phyloP scores from a whole-genome alignment of 306 rosid species.

The Cucumis hystrix region DNA sequence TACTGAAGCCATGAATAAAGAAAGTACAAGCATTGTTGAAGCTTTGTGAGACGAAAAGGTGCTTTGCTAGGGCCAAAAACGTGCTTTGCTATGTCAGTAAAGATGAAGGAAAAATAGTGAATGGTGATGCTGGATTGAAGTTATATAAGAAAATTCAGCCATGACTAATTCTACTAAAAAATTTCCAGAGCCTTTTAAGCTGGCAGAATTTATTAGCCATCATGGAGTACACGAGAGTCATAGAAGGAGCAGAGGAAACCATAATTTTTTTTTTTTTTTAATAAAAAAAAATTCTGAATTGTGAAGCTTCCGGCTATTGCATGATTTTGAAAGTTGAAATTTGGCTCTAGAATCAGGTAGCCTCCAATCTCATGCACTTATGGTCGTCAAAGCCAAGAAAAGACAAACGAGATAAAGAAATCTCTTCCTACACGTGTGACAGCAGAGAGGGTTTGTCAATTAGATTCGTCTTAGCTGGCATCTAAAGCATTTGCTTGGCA shows the following conservation, averaged over 20 bases:
- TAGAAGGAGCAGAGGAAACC: neutral
- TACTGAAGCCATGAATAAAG: slow-evolving; percentile 5
- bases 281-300: neutral
- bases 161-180: neutral
- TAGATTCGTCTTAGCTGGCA: neutral
- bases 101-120: neutral
- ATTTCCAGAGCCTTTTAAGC: neutral
- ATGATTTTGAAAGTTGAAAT: neutral
- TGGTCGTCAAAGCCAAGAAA: neutral
- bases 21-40: slow-evolving; percentile 4
- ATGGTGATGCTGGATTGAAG: neutral
- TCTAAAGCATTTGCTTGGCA: neutral
- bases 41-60: slow-evolving; percentile 9
- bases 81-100: neutral
- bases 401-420: neutral
- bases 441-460: neutral
- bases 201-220: neutral
- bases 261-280: neutral
- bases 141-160: slow-evolving; percentile 1
- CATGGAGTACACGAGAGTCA: neutral
- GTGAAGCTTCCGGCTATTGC: neutral
- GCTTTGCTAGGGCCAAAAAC: neutral
- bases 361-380: neutral
- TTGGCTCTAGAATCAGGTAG: neutral
- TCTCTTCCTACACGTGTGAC: neutral